These are phyloP conservation scores for Monosporascus ibericus DNA, from an alignment of 2,329 filamentous ascomycete genomes.

Conservation along the genomic window DNA sequence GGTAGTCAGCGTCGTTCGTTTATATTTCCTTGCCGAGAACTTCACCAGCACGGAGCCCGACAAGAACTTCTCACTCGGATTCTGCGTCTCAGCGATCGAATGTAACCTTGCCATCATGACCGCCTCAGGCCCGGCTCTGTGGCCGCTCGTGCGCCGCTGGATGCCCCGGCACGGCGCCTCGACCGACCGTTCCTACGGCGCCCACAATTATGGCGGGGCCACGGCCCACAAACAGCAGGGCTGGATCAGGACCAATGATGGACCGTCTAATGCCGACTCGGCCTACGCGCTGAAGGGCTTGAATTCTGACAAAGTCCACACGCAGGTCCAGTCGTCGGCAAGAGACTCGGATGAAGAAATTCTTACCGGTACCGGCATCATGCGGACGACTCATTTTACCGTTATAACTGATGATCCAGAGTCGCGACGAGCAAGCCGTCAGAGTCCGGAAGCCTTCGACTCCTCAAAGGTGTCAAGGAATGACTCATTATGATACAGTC, in stretches of 20 bases:
- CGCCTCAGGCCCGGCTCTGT: slow-evolving; percentile 31
- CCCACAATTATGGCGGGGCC: slow-evolving; percentile 9
- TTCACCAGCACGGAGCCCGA: slow-evolving; percentile 17
- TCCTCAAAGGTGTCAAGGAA: slow-evolving; percentile 9
- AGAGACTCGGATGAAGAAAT: slow-evolving; percentile 14
- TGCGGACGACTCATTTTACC: slow-evolving; percentile 11
- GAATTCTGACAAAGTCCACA: slow-evolving; percentile 4
- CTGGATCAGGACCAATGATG: slow-evolving; percentile 11
- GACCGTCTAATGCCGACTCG: neutral
- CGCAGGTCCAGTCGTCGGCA: slow-evolving; percentile 9
- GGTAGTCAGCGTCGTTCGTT: slow-evolving; percentile 21
- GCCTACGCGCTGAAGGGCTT: slow-evolving; percentile 11
- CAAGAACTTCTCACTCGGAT: slow-evolving; percentile 24
- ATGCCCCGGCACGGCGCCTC: slow-evolving; percentile 19
- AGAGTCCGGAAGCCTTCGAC: slow-evolving; percentile 1
- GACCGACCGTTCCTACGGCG: slow-evolving; percentile 14
- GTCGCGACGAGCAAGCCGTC: neutral
- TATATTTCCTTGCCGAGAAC: slow-evolving; percentile 18
- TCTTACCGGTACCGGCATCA: slow-evolving; percentile 14
- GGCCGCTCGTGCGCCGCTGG: slow-evolving; percentile 28
- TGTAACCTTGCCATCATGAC: slow-evolving; percentile 33
- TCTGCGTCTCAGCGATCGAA: slow-evolving; percentile 27
- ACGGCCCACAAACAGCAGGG: slow-evolving; percentile 9
- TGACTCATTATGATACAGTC: slow-evolving; percentile 1
- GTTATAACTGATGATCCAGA: slow-evolving; percentile 8